phyloP scores from a whole-genome alignment of 495 filamentous ascomycete genomes.

The Choiromyces venosus region DNA sequence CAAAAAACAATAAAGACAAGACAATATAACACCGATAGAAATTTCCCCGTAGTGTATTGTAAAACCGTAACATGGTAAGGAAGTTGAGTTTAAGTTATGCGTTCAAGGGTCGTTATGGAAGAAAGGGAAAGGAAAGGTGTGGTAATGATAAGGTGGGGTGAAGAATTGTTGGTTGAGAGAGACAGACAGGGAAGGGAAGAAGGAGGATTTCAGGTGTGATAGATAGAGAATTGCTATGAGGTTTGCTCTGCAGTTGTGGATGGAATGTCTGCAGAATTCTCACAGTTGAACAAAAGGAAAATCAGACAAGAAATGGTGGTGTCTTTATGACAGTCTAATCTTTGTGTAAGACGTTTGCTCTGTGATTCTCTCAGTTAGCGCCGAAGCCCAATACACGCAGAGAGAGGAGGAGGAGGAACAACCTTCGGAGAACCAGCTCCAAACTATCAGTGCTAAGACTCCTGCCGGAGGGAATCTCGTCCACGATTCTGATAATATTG shows the following conservation, averaged over 20 bases:
- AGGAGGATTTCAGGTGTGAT: background rate
- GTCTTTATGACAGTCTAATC: conserved; percentile 13
- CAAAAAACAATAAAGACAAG: too few species aligned
- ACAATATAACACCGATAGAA: too few species aligned
- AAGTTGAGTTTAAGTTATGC: background rate
- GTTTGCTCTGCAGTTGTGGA: background rate
- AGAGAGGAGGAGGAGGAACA: conserved; percentile 27
- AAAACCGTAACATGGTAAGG: background rate
- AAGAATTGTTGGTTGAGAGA: background rate
- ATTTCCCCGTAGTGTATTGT: too few species aligned
- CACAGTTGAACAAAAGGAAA: background rate
- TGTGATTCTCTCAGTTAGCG: conserved; percentile 16
- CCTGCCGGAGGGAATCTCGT: conserved; percentile 69
- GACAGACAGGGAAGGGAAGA: too few species aligned
- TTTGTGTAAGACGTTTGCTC: conserved; percentile 34
- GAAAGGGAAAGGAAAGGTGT: background rate
- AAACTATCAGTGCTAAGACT: conserved; percentile 56
- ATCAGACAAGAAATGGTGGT: background rate
- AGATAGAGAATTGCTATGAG: background rate
- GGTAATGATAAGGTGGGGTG: background rate
- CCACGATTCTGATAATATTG: conserved; percentile 77
- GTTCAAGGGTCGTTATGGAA: background rate
- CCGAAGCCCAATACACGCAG: background rate
- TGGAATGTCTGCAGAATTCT: background rate
- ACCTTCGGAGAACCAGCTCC: conserved; percentile 59